Evolutionary conservation across 1,284 basidiomycete genomes (phyloP), one percentile per base, ranked within the genome.

Genomic region (Leccinum brunneo-olivaceum): DNA sequence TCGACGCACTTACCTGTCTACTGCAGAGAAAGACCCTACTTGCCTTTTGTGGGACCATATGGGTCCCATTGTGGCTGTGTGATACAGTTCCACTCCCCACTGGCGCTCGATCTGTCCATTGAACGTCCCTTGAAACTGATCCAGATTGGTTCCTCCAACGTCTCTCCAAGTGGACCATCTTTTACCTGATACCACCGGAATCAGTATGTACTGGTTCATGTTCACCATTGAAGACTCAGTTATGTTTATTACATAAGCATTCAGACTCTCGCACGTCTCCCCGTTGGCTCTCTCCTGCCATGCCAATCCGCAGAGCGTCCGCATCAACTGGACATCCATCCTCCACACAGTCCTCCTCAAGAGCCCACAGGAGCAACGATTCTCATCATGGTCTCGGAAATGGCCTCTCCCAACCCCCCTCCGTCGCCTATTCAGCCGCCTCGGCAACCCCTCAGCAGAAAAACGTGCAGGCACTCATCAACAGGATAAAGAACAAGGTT

Each of bases 401-500:
- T 38, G 58, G 64, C 15, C 61, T 68, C 49, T 12, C 50, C 32
- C 63, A 57, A 29, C 64, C 50, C 29, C 57, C 50, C 6, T 60
- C 63, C 40, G 51, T 67, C 41, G 60, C 61, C 33, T 65, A 66
- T 47, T 59, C 62, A 19, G 55, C 62, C 23, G 47, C 63, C 10
- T 65, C 63, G 16, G 67, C 68, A 10, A 77, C 77, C 4, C 81
- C 81, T 1, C 81, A 84, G 53, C 81, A 84, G 67, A 84, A 80
- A 69, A 75, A 84, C 44, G 76, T 86, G 11, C 73, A 79, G 51
- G 76, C 78, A 30, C 67, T 89, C 50, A 81, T 89, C 37, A 80
- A 76, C 55, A 73, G 85, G 55, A 66, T 89, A 51, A 83, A 77
- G 65, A 74, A 78, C 62, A 87, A 85, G 72, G 86, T 79, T 5